Evolutionary conservation across 2,329 filamentous ascomycete species (phyloP), one percentile per base, ranked within the genome.

Genomic region (Aureobasidium sp.): DNA sequence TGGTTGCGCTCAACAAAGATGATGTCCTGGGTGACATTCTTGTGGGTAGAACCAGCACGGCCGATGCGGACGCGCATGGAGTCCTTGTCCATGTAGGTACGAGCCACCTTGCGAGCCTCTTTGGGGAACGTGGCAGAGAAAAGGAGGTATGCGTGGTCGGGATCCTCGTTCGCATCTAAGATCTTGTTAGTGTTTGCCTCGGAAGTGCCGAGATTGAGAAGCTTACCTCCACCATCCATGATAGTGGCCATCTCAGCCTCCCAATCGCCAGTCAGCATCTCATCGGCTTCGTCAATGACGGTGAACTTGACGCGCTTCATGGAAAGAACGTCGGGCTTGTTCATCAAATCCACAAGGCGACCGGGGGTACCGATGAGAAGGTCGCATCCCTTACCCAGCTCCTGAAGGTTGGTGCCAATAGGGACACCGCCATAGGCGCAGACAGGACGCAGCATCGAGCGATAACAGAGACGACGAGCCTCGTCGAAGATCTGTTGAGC

Each of bases 91-190:
- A 99, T 83, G 69, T 92, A 89, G 29, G 88, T 80, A 61, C 84
- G 85, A 11, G 92, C 93, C 15, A 97, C 76, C 25, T 87, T 80
- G 31, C 91, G 89, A 64, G 89, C 84, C 0, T 77, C 78, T 75
- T 88, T 91, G 42, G 92, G 90, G 74, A 99, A 97, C 0, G 94
- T 97, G 0, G 94, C 94, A 0, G 91, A 96, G 73, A 97, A 97
- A 77, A 99, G 87, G 74, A 95, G 80, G 72, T 83, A 86, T 8
- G 78, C 77, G 65, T 86, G 84, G 61, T 87, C 84, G 7, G 79
- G 82, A 67, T 87, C 90, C 60, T 88, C 84, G 63, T 96, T 95
- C 77, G 73, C 84, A 80, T 96, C 77, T 78, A 3, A 1, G 15
- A 35, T 3, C 2, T 19, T 3, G 31, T 45, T 25, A 57, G 51